A percentile compares a stretch with the other conserved stretches of the same genome.
phyloP scores from a whole-genome alignment of 106 monocot genomes.

The Amphibolis antarctica region DNA sequence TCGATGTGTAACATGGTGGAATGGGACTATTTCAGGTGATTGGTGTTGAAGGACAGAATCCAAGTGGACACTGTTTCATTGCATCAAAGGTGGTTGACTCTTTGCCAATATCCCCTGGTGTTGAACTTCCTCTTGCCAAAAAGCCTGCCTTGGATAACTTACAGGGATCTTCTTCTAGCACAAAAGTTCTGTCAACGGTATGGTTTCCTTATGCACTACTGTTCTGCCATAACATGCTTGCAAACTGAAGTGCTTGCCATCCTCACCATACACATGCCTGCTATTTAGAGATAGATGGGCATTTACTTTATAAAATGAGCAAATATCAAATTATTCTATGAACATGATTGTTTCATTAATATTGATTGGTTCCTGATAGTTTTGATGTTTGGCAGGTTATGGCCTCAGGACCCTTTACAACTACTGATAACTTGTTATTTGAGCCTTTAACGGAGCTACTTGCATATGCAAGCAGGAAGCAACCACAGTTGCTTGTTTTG shows the following conservation, averaged over 20 bases:
- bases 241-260: no score
- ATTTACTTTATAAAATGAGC: no score
- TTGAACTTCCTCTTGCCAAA: constrained; percentile 52
- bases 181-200: constrained; percentile 47
- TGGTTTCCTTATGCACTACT: constrained; percentile 4
- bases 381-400: constrained; percentile 37
- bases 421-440: constrained; percentile 82
- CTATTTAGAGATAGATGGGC: no score
- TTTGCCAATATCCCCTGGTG: constrained; percentile 28
- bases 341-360: no score
- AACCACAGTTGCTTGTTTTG: constrained; percentile 80
- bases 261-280: no score
- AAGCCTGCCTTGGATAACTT: constrained; percentile 43
- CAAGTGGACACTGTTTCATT: constrained; percentile 94
- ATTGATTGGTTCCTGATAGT: no score
- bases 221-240: background rate
- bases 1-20: background rate
- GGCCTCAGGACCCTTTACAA: constrained; percentile 89
- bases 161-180: constrained; percentile 13
- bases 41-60: constrained; percentile 88
- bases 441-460: constrained; percentile 89
- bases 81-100: constrained; percentile 71
- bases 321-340: no score
- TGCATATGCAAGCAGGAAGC: constrained; percentile 82
- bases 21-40: constrained; percentile 45